Base-by-base conservation (phyloP, 345 rosid genomes). In the Euphorbia peplus region DNA sequence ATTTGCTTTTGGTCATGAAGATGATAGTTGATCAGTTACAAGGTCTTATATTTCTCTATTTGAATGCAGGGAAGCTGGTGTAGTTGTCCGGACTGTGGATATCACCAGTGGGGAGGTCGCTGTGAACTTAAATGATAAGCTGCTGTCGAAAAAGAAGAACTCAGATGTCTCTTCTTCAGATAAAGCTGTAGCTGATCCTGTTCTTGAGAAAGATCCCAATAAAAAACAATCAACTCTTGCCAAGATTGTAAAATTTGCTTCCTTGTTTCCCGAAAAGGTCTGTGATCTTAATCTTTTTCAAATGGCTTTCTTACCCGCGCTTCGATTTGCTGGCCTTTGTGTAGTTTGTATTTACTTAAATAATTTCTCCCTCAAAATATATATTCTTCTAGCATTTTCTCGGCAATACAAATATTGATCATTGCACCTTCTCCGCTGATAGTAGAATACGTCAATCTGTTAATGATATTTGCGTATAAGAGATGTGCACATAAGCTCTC, bases 181-280 rank as follows among this genome's bases (percentile, higher is more conserved):
- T 69, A 80, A 78, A 73, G 77, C 72, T 64, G 55, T 72, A 72
- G 68, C 64, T 69, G 81, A 75, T 73, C 62, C 83, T 61, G 64
- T 60, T 53, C 76, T 74, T 61, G 74, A 76, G 73, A 70, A 81
- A 70, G 84, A 71, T 77, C 78, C 82, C 65, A 79, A 39, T 10
- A 84, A 76, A 74, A 82, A 85, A 70, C 73, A 85, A 71, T 75
- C 84, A 35, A 75, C 79, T 30, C 68, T 84, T 65, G 84, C 64
- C 57, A 76, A 84, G 44, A 83, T 95, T 68, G 71, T 84, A 21
- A 90, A 91, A 73, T 81, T 71, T 80, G 76, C 83, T 80, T 73
- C 76, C 42, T 76, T 86, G 78, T 81, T 95, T 78, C 99, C 99
- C 28, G 96, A 92, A 73, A 88, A 85, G 99, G 99, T 88, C 51